These are phyloP conservation scores for Inonotus obliquus DNA, from an alignment of 1,284 basidiomycete species.

Conservation along the genomic window DNA sequence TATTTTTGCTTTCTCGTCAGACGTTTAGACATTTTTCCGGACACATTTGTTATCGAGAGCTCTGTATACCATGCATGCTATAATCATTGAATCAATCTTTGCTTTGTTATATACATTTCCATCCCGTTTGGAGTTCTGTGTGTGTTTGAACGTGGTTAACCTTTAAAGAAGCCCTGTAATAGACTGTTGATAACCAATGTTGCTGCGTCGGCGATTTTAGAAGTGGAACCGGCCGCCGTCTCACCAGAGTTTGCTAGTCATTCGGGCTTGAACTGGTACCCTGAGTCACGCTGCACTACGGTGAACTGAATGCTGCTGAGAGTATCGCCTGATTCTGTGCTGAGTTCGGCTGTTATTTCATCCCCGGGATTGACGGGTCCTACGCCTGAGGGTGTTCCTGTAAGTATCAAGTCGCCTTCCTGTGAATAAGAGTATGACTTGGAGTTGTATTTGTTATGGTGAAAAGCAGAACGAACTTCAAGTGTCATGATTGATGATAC, in stretches of 20 bases:
- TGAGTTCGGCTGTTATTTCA: constrained; percentile 72
- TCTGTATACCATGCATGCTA: neutral
- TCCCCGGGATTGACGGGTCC: constrained; percentile 78
- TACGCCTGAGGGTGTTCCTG: constrained; percentile 90
- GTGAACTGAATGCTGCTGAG: constrained; percentile 63
- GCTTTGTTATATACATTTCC: neutral
- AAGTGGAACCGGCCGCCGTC: neutral
- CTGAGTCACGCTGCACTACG: constrained; percentile 63
- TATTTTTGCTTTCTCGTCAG: neutral
- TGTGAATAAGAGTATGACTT: constrained; percentile 27
- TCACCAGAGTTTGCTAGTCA: constrained; percentile 9
- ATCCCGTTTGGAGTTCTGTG: neutral
- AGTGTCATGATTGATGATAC: constrained; percentile 94
- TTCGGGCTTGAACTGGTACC: constrained; percentile 51
- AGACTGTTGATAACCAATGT: constrained; percentile 10
- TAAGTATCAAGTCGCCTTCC: constrained; percentile 87
- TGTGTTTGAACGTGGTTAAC: neutral
- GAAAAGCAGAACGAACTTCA: constrained; percentile 51
- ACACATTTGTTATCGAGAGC: neutral
- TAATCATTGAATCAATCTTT: neutral
- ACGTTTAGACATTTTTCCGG: neutral
- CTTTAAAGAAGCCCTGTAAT: constrained; percentile 9
- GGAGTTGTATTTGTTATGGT: neutral
- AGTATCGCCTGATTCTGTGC: constrained; percentile 49
- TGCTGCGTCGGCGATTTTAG: constrained; percentile 8